Evolutionary conservation across 306 rosid species (phyloP), one percentile per base, ranked within the genome.

Genomic region (Sophora flavescens): DNA sequence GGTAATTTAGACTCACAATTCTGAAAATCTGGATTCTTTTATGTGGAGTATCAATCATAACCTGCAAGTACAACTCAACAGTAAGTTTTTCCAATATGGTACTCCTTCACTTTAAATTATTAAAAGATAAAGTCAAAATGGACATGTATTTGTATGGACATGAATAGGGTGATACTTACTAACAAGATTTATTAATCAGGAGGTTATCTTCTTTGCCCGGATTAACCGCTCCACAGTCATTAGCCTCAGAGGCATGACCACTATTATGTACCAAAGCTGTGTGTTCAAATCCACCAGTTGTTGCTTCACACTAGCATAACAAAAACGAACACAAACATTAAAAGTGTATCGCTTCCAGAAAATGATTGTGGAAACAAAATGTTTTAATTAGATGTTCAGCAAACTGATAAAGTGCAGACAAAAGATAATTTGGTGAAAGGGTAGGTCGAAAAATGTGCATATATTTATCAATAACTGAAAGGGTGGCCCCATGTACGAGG

Each of bases 291-390:
- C 86, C 82, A 74, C 63, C 84, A 41, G 57, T 52, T 58, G 78
- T 57, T 54, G 85, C 80, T 70, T 84, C 87, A 74, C 93, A 61
- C 91, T 88, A 64, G 67, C 78, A 85, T 79, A 58, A 50, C 45
- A 65, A 44, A 58, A 80, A 38, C 9, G 11, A 26, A 77, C 54
- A 73, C 35, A 41, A 51, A 45, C 44, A 69, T 75, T 57, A 65
- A 16, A 16, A 64, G 8, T 4, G n/a, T 65, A 59, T 41, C 14
- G 7, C 76, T 18, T 36, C 1, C 65, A 54, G 6, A 68, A 71
- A 70, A 15, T 48, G 3, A 70, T 33, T 8, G 62, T 6, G 53
- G 53, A n/a, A 39, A 18, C 28, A 8, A 54, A 16, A 18, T 16
- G 50, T 72, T n/a, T 52, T 9, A 71, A 13, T 38, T 39, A 39